phyloP scores from a whole-genome alignment of 441 rosid genomes.

The Populus tomentosa region DNA sequence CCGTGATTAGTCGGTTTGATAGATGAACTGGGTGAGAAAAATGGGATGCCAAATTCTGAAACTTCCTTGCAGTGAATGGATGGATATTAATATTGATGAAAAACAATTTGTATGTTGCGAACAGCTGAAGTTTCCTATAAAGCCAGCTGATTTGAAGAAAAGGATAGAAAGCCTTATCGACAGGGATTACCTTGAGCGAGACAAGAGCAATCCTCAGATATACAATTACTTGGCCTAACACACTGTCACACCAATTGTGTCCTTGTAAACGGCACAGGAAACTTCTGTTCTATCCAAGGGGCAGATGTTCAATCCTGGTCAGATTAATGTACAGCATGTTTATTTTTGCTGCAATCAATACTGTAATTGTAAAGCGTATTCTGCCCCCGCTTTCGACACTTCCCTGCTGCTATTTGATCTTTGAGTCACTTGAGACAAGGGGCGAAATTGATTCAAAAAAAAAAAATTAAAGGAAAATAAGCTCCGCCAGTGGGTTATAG shows the following conservation, averaged over 20 bases:
- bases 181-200: constrained; percentile 97
- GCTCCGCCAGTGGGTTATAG: neutral
- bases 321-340: constrained; percentile 39
- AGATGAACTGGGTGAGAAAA: neutral
- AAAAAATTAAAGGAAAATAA: neutral
- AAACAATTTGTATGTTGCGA: constrained; percentile 18
- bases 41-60: neutral
- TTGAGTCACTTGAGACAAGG: constrained; percentile 12
- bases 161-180: constrained; percentile 98
- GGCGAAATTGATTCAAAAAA: neutral
- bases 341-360: constrained; percentile 16
- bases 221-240: constrained; percentile 87
- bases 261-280: constrained; percentile 25
- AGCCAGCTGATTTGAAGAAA: constrained; percentile 98
- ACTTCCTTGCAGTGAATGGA: neutral
- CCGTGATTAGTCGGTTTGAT: neutral
- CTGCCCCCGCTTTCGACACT: constrained; percentile 12
- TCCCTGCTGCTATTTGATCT: constrained; percentile 5
- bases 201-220: constrained; percentile 95
- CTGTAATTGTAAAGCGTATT: constrained; percentile 36
- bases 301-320: constrained; percentile 8
- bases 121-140: constrained; percentile 96
- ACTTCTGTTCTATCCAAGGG: constrained; percentile 2
- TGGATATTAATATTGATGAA: neutral
- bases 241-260: neutral